Percentiles rank a stretch among this genome's conserved stretches.
These are phyloP conservation scores for Xanthoceras sorbifolium DNA, from an alignment of 345 rosid genomes.

Conservation along the genomic window DNA sequence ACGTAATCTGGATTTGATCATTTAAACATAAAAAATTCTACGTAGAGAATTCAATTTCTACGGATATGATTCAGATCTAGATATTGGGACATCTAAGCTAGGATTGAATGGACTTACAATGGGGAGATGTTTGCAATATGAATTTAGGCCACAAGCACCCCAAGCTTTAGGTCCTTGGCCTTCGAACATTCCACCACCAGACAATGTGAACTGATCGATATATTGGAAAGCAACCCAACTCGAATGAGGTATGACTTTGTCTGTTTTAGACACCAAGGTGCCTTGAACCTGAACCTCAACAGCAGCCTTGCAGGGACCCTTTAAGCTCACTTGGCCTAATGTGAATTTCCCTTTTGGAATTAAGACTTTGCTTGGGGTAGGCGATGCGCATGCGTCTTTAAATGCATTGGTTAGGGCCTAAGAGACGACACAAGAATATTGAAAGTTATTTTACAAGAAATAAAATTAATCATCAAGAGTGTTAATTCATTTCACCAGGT, in stretches of 20 bases:
- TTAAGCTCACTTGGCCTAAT: slow-evolving; percentile 24
- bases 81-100: too few species aligned
- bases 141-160: slow-evolving; percentile 28
- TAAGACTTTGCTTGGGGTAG: slow-evolving; percentile 29
- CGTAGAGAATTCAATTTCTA: too few species aligned
- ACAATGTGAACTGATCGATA: slow-evolving; percentile 26
- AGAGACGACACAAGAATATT: not conserved
- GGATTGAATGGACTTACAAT: slow-evolving; percentile 26
- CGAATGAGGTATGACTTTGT: too few species aligned
- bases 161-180: slow-evolving; percentile 49
- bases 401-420: slow-evolving; percentile 46
- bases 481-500: too few species aligned
- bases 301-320: slow-evolving; percentile 52
- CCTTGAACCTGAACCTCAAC: slow-evolving; percentile 42
- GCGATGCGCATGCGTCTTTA: slow-evolving; percentile 34
- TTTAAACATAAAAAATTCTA: too few species aligned
- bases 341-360: slow-evolving; percentile 45
- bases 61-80: too few species aligned
- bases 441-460: not conserved
- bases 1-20: not conserved
- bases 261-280: slow-evolving; percentile 39
- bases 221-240: slow-evolving; percentile 38
- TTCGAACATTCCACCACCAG: slow-evolving; percentile 44
- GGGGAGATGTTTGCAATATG: slow-evolving; percentile 36
- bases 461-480: too few species aligned